Conservation (phyloP, 2,329 filamentous ascomycete genomes). For the Cladobotryum mycophilum region DNA sequence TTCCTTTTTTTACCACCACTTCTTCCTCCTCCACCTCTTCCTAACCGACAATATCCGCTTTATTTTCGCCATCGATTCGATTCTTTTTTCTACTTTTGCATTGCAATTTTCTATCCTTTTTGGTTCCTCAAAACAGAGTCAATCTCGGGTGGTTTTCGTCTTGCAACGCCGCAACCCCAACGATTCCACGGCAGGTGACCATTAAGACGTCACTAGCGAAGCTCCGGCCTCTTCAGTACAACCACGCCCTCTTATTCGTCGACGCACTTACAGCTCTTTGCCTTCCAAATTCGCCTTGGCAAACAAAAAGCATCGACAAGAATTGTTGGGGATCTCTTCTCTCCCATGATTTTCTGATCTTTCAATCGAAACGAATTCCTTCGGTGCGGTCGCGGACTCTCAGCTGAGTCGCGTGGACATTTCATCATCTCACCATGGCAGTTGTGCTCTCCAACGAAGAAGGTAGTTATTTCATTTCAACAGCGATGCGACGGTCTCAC, state of each 20-base stretch:
- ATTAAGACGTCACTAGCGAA: constrained; percentile 9
- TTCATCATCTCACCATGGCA: constrained; percentile 36
- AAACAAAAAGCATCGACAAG: too few relatives aligned
- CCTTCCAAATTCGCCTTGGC: too few relatives aligned
- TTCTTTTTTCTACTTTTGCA: not conserved
- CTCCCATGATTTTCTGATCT: constrained; percentile 7
- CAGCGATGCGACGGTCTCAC: constrained; percentile 51
- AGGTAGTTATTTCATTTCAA: constrained; percentile 48
- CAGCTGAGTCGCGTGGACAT: constrained; percentile 4
- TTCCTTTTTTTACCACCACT: not conserved
- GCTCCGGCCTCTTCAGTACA: constrained; percentile 7
- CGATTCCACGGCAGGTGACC: constrained; percentile 8
- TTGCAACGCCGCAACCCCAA: not conserved
- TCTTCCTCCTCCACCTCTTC: not conserved
- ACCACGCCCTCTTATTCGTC: constrained; percentile 10
- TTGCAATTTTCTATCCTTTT: not conserved
- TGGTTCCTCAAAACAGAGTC: not conserved
- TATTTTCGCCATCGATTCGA: not conserved
- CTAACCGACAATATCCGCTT: not conserved
- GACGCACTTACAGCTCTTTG: constrained; percentile 2
- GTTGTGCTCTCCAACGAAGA: constrained; percentile 53
- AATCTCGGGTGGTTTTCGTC: not conserved
- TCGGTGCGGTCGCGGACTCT: constrained; percentile 1
- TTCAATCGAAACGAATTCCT: not conserved
- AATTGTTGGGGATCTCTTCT: not conserved